Base-by-base conservation (phyloP, 257 asterid genomes). In the Solanum megistacrolobum region DNA sequence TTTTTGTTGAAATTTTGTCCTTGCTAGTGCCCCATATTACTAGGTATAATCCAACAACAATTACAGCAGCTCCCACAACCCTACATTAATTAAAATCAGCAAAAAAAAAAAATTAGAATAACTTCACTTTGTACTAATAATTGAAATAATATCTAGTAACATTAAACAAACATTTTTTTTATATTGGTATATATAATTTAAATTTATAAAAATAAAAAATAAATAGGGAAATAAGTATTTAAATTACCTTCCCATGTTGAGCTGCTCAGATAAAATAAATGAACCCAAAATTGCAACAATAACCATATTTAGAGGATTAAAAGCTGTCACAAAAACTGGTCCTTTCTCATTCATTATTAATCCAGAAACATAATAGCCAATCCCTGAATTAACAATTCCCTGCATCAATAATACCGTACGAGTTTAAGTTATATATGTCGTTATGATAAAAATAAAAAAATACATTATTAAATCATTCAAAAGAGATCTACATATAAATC, bases 341-440 rank as follows among this genome's bases (percentile, higher is more conserved):
- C 95, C 94, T 87, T 90, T 93, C 34, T 7, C 41, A 68, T 88
- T 89, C 95, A 93, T 91, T 78, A 93, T 89, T 23, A 88, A 46
- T 52, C 94, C 95, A 18, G 93, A 92, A 5, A 93, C 86, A 74
- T 87, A 93, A 83, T 93, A 93, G 4, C 89, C 90, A 58, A 92
- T 90, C 83, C 94, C 95, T 3, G 94, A 93, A 84, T 89, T 84
- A n/a, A 93, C 38, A 36, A 93, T 87, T 38, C 95, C 95, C 98
- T 96, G 93, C 89, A 92, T 78, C n/a, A 55, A 9, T 20, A 58
- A 31, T 31, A 29, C 5, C 1, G 10, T 16, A 34, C 1, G 18
- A 73, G 9, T 20, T 73, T 73, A 73, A 20, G 3, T 20, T 35
- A 73, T 73, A 20, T 7, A 35, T 14, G 0, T 48, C 21, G 3